phyloP scores from a whole-genome alignment of 1,284 basidiomycete genomes.

The Apiotrichum laibachii region DNA sequence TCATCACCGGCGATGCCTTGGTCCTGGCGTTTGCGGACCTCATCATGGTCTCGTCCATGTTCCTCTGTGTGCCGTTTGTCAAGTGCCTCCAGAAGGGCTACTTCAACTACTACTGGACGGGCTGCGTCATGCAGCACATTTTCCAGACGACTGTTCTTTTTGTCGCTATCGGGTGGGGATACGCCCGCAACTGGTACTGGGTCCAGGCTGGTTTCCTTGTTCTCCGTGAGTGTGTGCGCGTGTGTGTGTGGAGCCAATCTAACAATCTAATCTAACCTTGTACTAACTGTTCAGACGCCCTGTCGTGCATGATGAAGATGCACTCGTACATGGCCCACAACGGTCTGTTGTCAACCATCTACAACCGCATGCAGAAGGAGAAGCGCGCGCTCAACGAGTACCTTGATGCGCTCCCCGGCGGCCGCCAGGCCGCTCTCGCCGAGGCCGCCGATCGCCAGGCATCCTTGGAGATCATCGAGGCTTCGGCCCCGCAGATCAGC shows the following conservation, averaged over 20 bases:
- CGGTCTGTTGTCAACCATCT: constrained; percentile 69
- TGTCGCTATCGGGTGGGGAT: constrained; percentile 59
- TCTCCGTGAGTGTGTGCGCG: constrained; percentile 56
- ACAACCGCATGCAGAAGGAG: constrained; percentile 38
- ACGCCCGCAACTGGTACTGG: constrained; percentile 85
- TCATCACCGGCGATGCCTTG: constrained; percentile 82
- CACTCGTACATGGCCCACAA: constrained; percentile 92
- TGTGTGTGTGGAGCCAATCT: no score
- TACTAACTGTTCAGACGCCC: constrained; percentile 30
- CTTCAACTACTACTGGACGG: constrained; percentile 73
- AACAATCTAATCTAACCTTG: not conserved
- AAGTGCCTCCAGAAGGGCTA: constrained; percentile 70
- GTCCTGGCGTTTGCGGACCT: constrained; percentile 81
- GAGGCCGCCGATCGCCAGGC: constrained; percentile 37
- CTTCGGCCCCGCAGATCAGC: constrained; percentile 27
- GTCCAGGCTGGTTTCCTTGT: constrained; percentile 95
- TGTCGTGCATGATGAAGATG: constrained; percentile 56
- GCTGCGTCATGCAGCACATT: constrained; percentile 70
- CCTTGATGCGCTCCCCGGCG: constrained; percentile 39
- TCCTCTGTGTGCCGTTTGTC: constrained; percentile 75
- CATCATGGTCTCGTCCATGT: constrained; percentile 72
- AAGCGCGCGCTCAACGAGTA: constrained; percentile 35
- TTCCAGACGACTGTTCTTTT: constrained; percentile 70
- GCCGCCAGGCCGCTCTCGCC: constrained; percentile 32
- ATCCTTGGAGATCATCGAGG: constrained; percentile 41